Base-by-base conservation (phyloP, 2,329 filamentous ascomycete genomes). In the Trichoderma sp. region DNA sequence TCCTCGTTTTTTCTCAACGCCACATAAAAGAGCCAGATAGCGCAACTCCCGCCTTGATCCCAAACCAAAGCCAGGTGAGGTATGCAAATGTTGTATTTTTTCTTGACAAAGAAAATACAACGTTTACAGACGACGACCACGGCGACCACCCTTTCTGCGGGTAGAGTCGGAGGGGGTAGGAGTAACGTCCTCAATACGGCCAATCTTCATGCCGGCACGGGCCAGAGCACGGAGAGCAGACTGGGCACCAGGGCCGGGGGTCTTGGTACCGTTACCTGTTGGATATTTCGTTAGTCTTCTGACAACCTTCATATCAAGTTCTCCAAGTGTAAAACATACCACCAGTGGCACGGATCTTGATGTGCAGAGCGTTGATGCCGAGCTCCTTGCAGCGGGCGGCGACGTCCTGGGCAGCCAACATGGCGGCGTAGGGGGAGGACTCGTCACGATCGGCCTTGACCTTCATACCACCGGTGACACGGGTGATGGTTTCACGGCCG, bases 391-490 rank as follows among this genome's bases (percentile, higher is more conserved):
- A 89, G 85, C 96, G 93, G 83, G 89, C 87, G 80, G 96, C 96
- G 82, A 97, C 94, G 84, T 97, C 94, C 89, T 99, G 96, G 76
- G 96, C 96, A 86, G 96, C 96, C 92, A 99, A 94, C 96, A 99
- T 99, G 86, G 96, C 96, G 81, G 96, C 96, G 89, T 99, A 99
- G 80, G 96, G 96, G 77, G 96, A 98, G 80, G 95, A 98, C 89
- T 99, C 96, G 87, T 99, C 96, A 89, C 96, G 95, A 83, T 99
- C 94, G 85, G 94, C 94, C 92, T 99, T 99, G 90, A 99, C 96
- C 90, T 99, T 99, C 96, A 99, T 99, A 83, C 96, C 96, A 88
- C 96, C 96, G 80, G 96, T 99, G 78, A 99, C 95, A 93, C 96
- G 94, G 90, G 90, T 93, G 88, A 99, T 97, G 87, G 96, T 99